phyloP scores from a whole-genome alignment of 2,329 filamentous ascomycete genomes.

The Nannizziopsis barbatae region DNA sequence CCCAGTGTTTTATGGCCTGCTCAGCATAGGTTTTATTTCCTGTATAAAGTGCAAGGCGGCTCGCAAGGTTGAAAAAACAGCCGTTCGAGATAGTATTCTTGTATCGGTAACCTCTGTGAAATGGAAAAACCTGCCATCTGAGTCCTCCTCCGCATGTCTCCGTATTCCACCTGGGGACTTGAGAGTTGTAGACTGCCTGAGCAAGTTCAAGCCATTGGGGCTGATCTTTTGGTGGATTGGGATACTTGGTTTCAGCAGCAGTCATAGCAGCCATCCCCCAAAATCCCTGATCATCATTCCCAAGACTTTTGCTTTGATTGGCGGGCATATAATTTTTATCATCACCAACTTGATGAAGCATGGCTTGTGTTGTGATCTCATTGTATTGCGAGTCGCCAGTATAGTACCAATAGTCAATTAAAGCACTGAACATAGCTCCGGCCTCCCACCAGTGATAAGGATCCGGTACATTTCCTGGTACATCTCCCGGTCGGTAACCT shows the following conservation, averaged over 20 bases:
- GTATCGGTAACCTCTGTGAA: constrained; percentile 56
- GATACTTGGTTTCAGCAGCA: constrained; percentile 65
- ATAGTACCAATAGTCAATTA: constrained; percentile 74
- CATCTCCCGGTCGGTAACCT: constrained; percentile 25
- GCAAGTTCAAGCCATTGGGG: constrained; percentile 66
- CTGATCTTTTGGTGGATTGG: constrained; percentile 50
- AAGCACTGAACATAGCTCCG: constrained; percentile 35
- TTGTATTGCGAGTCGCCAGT: constrained; percentile 63
- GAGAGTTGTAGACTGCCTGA: constrained; percentile 71
- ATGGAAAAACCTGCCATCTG: constrained; percentile 75
- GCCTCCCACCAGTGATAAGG: constrained; percentile 33
- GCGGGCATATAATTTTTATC: constrained; percentile 67
- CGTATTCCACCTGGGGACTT: constrained; percentile 58
- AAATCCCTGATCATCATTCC: constrained; percentile 57
- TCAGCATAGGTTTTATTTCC: constrained; percentile 66
- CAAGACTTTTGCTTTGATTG: constrained; percentile 37
- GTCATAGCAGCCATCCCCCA: constrained; percentile 76
- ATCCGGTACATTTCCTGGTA: constrained; percentile 25
- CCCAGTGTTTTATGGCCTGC: constrained; percentile 58
- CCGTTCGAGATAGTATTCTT: constrained; percentile 51
- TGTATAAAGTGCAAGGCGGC: constrained; percentile 66
- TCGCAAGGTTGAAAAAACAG: constrained; percentile 47
- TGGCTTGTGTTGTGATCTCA: constrained; percentile 52
- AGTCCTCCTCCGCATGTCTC: constrained; percentile 59
- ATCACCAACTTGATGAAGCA: constrained; percentile 63